Percentiles rank a stretch among this genome's conserved stretches.
Evolutionary conservation across 2,329 filamentous ascomycete species (phyloP).

Genomic region (Seiridium unicorne): DNA sequence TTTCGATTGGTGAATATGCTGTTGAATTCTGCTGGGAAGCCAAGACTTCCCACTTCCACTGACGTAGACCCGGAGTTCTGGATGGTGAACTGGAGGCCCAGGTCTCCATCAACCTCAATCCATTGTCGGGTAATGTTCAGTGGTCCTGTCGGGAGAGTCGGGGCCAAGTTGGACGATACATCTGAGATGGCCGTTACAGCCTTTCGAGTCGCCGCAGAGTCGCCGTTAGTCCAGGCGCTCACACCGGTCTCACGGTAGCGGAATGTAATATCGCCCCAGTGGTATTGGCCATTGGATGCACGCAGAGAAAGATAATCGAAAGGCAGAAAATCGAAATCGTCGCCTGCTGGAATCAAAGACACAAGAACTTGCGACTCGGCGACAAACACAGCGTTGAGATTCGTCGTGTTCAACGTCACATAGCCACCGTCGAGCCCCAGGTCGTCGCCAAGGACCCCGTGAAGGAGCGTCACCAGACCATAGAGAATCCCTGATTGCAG

Average conservation of each 20-base stretch:
- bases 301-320: slow-evolving; percentile 46
- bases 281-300: slow-evolving; percentile 52
- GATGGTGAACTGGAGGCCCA: slow-evolving; percentile 51
- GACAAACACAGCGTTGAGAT: slow-evolving; percentile 41
- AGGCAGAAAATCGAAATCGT: slow-evolving; percentile 54
- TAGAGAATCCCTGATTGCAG: neutral
- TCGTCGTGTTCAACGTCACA: slow-evolving; percentile 34
- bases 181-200: slow-evolving; percentile 29
- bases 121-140: slow-evolving; percentile 51
- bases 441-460: slow-evolving; percentile 21
- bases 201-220: slow-evolving; percentile 42
- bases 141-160: slow-evolving; percentile 38
- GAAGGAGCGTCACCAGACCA: neutral
- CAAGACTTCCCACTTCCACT: slow-evolving; percentile 55
- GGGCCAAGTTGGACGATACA: slow-evolving; percentile 32
- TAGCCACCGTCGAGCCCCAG: slow-evolving; percentile 39
- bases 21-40: slow-evolving; percentile 60
- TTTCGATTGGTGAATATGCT: slow-evolving; percentile 56
- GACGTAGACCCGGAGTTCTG: slow-evolving; percentile 37
- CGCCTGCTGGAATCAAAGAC: slow-evolving; percentile 39
- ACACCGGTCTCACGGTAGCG: slow-evolving; percentile 44
- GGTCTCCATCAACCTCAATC: slow-evolving; percentile 44
- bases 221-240: slow-evolving; percentile 41
- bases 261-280: slow-evolving; percentile 57
- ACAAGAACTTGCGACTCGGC: slow-evolving; percentile 45